Conservation (phyloP, 768 basidiomycete genomes). For the Cystobasidium ongulense region DNA sequence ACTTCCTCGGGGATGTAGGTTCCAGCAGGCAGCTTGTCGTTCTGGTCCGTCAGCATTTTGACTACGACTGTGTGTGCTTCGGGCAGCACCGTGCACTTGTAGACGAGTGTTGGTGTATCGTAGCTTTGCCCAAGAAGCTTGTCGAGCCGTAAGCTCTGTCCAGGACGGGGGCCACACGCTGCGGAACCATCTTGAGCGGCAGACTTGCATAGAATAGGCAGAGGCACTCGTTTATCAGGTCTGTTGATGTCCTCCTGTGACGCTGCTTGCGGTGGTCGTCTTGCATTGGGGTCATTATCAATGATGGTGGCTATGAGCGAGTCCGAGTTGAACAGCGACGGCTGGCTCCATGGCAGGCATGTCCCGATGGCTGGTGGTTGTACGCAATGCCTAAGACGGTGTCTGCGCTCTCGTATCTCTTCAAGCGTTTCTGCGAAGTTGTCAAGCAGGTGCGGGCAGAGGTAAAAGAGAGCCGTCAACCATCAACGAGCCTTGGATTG, state of each 20-base stretch:
- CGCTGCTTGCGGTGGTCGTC: background rate
- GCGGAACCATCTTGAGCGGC: background rate
- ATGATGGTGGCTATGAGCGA: too few relatives aligned
- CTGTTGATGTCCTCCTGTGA: background rate
- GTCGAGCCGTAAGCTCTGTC: background rate
- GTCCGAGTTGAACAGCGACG: background rate
- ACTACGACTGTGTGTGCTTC: background rate
- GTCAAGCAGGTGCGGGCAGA: too few relatives aligned
- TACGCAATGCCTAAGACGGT: too few relatives aligned
- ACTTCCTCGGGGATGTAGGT: background rate
- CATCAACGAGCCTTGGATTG: too few relatives aligned
- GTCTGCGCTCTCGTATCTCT: too few relatives aligned
- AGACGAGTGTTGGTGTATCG: background rate
- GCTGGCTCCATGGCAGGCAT: background rate
- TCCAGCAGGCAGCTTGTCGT: background rate
- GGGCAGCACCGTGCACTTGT: background rate
- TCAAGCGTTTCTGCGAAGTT: too few relatives aligned
- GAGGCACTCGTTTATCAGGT: background rate
- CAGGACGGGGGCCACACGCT: background rate
- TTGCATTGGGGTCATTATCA: background rate
- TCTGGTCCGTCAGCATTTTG: background rate
- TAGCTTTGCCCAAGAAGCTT: background rate
- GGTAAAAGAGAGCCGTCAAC: too few relatives aligned
- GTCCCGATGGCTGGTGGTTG: background rate
- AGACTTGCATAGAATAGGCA: background rate